These are phyloP conservation scores for Pseudogymnoascus sp. DNA, from an alignment of 2,329 filamentous ascomycete species.

Conservation along the genomic window DNA sequence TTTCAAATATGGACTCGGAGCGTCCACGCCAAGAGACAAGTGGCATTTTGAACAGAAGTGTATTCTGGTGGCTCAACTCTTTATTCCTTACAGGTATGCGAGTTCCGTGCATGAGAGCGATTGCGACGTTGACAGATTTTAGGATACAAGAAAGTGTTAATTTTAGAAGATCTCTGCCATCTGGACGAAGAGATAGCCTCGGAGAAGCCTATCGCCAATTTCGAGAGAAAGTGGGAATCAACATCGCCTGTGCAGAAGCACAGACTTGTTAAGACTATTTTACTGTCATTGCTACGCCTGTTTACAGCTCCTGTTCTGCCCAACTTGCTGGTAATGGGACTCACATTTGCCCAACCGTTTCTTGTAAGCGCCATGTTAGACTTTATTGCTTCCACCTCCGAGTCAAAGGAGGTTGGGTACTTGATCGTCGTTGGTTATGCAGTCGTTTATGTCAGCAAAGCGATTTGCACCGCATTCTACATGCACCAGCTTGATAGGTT, in stretches of 20 bases:
- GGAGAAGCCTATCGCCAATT: not conserved
- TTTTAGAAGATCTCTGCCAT: not conserved
- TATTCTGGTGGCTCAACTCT: not conserved
- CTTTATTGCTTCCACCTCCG: not conserved
- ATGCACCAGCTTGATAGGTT: slow-evolving; percentile 15
- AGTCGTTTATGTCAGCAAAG: not conserved
- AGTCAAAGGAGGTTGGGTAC: slow-evolving; percentile 3
- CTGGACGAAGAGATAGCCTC: not conserved
- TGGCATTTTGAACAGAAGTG: slow-evolving; percentile 4
- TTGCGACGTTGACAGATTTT: not conserved
- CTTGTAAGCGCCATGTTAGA: not conserved
- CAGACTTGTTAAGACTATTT: not conserved
- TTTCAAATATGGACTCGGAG: not conserved
- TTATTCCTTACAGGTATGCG: not conserved
- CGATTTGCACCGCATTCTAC: not conserved
- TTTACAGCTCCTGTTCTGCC: not conserved
- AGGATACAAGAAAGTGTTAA: not conserved
- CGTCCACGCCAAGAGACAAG: not conserved
- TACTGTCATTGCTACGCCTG: not conserved
- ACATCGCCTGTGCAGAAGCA: not conserved
- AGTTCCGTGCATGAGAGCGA: not conserved
- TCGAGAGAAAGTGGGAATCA: not conserved
- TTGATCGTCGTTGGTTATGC: not conserved
- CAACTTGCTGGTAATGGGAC: not conserved
- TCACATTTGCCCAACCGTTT: not conserved